These are phyloP conservation scores for Penicillium desertorum DNA, from an alignment of 495 filamentous ascomycete genomes.

Conservation along the genomic window DNA sequence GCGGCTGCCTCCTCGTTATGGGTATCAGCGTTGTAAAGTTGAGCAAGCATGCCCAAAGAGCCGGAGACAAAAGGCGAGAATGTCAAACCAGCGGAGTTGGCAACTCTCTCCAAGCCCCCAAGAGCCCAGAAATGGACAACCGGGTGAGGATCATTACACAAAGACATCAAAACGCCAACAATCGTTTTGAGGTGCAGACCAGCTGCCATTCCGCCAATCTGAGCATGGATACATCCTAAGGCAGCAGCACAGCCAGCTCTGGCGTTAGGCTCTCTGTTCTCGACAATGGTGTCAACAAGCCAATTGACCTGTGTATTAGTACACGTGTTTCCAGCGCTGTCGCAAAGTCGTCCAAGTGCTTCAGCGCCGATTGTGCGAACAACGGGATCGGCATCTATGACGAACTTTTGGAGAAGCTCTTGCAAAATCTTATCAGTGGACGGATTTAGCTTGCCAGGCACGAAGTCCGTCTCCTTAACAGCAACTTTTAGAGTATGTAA, in stretches of 20 bases:
- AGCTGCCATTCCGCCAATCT: conserved; percentile 97
- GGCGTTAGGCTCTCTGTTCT: conserved; percentile 87
- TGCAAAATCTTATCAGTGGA: conserved; percentile 86
- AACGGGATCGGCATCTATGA: conserved; percentile 79
- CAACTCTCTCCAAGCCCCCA: conserved; percentile 81
- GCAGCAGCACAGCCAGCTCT: conserved; percentile 93
- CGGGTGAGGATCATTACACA: conserved; percentile 94
- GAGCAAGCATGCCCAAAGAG: conserved; percentile 87
- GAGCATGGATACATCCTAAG: conserved; percentile 87
- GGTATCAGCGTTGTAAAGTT: conserved; percentile 85
- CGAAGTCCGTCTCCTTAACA: conserved; percentile 70
- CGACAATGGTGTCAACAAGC: conserved; percentile 90
- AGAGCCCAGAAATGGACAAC: conserved; percentile 95
- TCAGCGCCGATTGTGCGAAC: conserved; percentile 83
- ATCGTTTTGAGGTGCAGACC: conserved; percentile 97
- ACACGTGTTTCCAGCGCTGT: conserved; percentile 80
- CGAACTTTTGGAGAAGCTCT: conserved; percentile 73
- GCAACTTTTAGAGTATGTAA: conserved; percentile 79
- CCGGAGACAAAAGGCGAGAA: conserved; percentile 88
- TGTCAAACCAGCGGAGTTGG: conserved; percentile 88
- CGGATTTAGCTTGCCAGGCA: conserved; percentile 69
- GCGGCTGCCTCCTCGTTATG: conserved; percentile 83
- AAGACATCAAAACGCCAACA: conserved; percentile 88
- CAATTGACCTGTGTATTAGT: conserved; percentile 86
- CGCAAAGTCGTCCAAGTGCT: conserved; percentile 87